These are phyloP conservation scores for Naganishia friedmannii DNA, from an alignment of 768 basidiomycete genomes.

Conservation along the genomic window DNA sequence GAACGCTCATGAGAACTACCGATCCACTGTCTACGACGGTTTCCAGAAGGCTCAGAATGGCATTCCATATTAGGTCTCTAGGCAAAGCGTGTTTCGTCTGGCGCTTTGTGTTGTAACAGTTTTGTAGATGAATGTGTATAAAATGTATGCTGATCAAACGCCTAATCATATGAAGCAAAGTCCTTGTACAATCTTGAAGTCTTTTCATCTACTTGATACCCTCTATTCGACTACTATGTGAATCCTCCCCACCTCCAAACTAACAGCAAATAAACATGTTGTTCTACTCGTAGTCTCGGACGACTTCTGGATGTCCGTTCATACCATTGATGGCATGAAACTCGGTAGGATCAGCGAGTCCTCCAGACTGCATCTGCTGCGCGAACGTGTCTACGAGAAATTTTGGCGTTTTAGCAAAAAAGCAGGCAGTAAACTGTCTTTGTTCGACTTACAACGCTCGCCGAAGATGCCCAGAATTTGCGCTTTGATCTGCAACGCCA, in stretches of 20 bases:
- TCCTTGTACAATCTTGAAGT: not conserved
- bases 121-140: not conserved
- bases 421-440: not conserved
- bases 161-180: not conserved
- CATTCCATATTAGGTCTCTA: constrained; percentile 24
- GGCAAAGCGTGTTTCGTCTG: no score
- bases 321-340: constrained; percentile 28
- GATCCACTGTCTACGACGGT: constrained; percentile 91
- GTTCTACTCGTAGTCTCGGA: constrained; percentile 6
- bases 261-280: not conserved
- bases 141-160: not conserved
- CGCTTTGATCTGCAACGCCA: constrained; percentile 41
- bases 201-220: not conserved
- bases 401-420: not conserved
- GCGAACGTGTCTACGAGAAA: constrained; percentile 35
- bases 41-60: constrained; percentile 63
- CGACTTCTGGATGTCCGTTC: constrained; percentile 20
- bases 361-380: constrained; percentile 32
- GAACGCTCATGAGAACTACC: constrained; percentile 91
- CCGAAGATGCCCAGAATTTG: constrained; percentile 41
- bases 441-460: constrained; percentile 35
- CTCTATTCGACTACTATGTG: not conserved
- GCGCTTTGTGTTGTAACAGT: not conserved
- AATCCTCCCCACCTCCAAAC: no score
- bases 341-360: constrained; percentile 18